phyloP scores from a whole-genome alignment of 495 filamentous ascomycete genomes.

The Halenospora varia region DNA sequence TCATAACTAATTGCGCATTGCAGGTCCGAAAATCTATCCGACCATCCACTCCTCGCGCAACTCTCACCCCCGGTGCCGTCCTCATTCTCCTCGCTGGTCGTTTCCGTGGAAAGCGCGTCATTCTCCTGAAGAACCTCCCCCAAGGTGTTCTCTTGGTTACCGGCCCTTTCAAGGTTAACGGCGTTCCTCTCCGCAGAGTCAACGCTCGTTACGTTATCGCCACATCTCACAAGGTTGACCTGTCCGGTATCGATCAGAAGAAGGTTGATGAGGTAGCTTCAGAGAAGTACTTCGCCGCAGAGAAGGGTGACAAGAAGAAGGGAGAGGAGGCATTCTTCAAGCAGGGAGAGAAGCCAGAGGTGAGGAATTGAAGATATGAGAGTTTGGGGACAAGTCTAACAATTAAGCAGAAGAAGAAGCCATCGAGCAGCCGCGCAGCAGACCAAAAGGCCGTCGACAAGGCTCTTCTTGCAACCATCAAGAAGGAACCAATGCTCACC shows the following conservation, averaged over 20 bases:
- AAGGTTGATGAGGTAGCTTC: conserved; percentile 79
- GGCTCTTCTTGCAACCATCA: conserved; percentile 83
- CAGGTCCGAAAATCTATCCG: conserved; percentile 95
- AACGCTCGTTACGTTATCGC: conserved; percentile 99
- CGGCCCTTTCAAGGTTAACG: conserved; percentile 99
- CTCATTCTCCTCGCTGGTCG: conserved; percentile 98
- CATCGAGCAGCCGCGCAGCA: conserved; percentile 79
- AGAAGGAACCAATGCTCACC: conserved; percentile 87
- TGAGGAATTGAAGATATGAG: conserved; percentile 38
- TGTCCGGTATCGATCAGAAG: conserved; percentile 74
- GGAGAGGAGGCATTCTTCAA: conserved; percentile 98
- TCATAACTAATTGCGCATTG: conserved; percentile 11
- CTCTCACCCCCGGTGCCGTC: conserved; percentile 87
- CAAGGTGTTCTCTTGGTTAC: conserved; percentile 98
- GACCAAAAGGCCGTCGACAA: conserved; percentile 99
- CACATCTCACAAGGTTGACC: conserved; percentile 84
- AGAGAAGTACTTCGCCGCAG: conserved; percentile 90
- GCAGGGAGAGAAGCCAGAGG: conserved; percentile 95
- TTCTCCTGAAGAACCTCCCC: conserved; percentile 94
- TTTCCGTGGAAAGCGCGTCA: conserved; percentile 99
- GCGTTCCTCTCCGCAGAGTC: conserved; percentile 95
- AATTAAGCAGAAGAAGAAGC: conserved; percentile 82
- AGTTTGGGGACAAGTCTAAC: conserved; percentile 9
- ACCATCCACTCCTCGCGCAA: conserved; percentile 74
- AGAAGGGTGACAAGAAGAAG: conserved; percentile 86